A percentile compares a stretch with the other conserved stretches of the same genome.
These are phyloP conservation scores for Chenopodium berlandieri DNA, from an alignment of 148 eudicot species.

Conservation along the genomic window DNA sequence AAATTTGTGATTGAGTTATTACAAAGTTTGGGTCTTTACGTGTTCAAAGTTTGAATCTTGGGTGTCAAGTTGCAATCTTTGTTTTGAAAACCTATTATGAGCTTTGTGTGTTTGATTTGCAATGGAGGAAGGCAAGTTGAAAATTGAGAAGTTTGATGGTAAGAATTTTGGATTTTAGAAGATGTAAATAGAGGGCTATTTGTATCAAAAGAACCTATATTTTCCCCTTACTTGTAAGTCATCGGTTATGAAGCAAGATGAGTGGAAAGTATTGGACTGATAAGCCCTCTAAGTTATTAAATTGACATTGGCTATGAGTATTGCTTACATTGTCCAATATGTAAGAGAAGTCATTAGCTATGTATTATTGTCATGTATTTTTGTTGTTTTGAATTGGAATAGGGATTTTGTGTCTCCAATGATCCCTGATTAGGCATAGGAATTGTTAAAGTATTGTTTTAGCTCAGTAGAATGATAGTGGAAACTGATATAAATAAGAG, in stretches of 20 bases:
- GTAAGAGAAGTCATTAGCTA: too few species aligned
- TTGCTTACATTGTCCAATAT: not conserved
- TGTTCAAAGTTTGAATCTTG: too few species aligned
- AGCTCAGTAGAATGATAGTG: slow-evolving; percentile 13
- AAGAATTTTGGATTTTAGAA: not conserved
- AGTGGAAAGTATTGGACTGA: too few species aligned
- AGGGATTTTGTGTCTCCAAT: slow-evolving; percentile 29
- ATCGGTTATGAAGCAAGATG: too few species aligned
- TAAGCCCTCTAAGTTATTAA: not conserved
- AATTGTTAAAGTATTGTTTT: slow-evolving; percentile 25
- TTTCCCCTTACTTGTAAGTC: too few species aligned
- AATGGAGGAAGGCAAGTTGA: not conserved
- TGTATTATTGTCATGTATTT: not conserved
- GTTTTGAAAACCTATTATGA: too few species aligned
- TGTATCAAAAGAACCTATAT: not conserved
- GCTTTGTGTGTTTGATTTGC: too few species aligned
- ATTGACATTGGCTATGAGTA: not conserved
- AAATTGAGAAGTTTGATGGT: not conserved
- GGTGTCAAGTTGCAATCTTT: too few species aligned
- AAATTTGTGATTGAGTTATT: too few species aligned
- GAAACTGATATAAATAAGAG: slow-evolving; percentile 20
- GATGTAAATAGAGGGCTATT: not conserved
- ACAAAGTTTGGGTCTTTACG: too few species aligned
- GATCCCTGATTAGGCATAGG: slow-evolving; percentile 34
- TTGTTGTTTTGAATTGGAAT: not conserved